Percentiles rank a stretch among this genome's conserved stretches.
phyloP scores from a whole-genome alignment of 2,329 filamentous ascomycete genomes.

The Neofusicoccum ribis region DNA sequence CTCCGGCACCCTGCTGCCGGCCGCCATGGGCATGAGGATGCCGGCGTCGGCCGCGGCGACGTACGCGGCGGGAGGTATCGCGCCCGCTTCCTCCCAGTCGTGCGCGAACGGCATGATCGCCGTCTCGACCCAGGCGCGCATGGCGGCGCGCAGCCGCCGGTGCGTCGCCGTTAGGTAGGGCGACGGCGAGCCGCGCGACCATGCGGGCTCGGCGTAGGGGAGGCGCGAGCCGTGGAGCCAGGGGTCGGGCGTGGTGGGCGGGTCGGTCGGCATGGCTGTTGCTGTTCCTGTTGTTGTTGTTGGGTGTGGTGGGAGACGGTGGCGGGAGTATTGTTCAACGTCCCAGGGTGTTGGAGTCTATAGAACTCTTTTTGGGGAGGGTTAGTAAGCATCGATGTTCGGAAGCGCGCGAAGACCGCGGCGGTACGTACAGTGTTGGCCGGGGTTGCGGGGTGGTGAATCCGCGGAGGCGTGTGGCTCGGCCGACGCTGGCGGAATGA shows the following conservation, averaged over 20 bases:
- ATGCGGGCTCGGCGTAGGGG: background rate
- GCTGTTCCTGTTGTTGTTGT: too few relatives aligned
- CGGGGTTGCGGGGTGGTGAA: too few relatives aligned
- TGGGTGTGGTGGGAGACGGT: too few relatives aligned
- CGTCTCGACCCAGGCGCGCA: conserved; percentile 34
- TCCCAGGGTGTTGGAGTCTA: too few relatives aligned
- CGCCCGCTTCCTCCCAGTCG: conserved; percentile 30
- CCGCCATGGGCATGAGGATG: conserved; percentile 33
- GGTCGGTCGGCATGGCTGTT: too few relatives aligned
- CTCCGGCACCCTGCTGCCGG: conserved; percentile 30
- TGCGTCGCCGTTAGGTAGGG: conserved; percentile 36
- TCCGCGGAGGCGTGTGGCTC: too few relatives aligned
- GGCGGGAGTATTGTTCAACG: too few relatives aligned
- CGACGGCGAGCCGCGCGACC: conserved; percentile 28
- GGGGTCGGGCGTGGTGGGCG: background rate
- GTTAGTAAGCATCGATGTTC: too few relatives aligned
- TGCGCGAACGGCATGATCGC: conserved; percentile 30
- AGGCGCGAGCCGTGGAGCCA: background rate
- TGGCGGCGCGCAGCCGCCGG: conserved; percentile 29
- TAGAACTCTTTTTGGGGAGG: too few relatives aligned
- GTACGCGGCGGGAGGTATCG: conserved; percentile 29
- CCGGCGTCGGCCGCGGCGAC: conserved; percentile 31
- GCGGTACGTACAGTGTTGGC: too few relatives aligned
- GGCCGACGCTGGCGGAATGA: background rate
- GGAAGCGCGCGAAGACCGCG: too few relatives aligned